Evolutionary conservation across 2,329 filamentous ascomycete species (phyloP).

Genomic region (Diaporthe destruens): DNA sequence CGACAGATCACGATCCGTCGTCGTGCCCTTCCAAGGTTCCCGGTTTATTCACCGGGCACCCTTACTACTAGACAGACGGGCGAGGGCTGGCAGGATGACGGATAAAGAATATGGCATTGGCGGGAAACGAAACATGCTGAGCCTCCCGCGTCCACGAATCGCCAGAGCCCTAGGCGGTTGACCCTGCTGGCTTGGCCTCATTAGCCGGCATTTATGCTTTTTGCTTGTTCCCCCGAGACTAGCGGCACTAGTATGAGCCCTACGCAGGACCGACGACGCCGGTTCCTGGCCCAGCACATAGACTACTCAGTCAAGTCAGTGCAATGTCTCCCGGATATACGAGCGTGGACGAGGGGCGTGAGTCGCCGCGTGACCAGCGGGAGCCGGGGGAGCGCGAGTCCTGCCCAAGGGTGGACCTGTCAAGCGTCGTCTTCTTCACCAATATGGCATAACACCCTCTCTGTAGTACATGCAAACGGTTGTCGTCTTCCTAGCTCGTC

Average conservation of each 20-base stretch:
- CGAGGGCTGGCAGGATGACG: background rate
- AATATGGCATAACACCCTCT: constrained; percentile 25
- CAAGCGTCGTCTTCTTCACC: background rate
- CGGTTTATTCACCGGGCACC: background rate
- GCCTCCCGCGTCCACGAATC: constrained; percentile 25
- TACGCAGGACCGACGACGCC: constrained; percentile 9
- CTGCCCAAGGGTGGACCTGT: background rate
- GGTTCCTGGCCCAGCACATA: constrained; percentile 4
- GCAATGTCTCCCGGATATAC: background rate
- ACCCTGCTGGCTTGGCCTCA: constrained; percentile 30
- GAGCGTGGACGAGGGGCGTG: constrained; percentile 10
- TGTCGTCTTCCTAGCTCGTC: background rate
- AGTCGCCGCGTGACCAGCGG: no score
- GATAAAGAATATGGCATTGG: background rate
- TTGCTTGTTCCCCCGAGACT: constrained; percentile 19
- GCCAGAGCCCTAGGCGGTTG: constrained; percentile 5
- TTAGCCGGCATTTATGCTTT: constrained; percentile 32
- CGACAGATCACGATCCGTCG: constrained; percentile 22
- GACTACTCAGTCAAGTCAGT: background rate
- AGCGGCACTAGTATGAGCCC: constrained; percentile 34
- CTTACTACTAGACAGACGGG: background rate
- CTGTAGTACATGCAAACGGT: background rate
- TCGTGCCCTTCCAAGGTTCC: background rate
- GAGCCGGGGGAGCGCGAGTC: background rate
- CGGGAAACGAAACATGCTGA: constrained; percentile 31